Percentiles rank a stretch among this genome's conserved stretches.
Evolutionary conservation across 2,329 filamentous ascomycete species (phyloP).

Genomic region (Penicillium frequentans): DNA sequence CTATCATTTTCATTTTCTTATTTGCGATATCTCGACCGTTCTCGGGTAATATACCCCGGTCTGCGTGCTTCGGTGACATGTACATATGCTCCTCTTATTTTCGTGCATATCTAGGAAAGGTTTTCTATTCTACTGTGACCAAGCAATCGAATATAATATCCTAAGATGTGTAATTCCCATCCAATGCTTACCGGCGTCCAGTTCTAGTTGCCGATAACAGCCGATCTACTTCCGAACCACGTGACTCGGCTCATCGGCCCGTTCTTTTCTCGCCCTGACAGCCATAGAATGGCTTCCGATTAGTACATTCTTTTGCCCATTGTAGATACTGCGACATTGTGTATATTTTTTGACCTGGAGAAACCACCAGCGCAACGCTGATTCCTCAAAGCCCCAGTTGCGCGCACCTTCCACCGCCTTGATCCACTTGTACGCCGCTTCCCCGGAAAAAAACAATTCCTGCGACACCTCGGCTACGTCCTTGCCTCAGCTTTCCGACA

Average conservation of each 20-base stretch:
- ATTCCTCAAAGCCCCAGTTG: not conserved
- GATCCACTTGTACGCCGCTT: not conserved
- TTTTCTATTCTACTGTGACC: not conserved
- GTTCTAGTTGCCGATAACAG: not conserved
- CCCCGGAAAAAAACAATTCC: constrained; percentile 19
- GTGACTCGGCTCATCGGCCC: constrained; percentile 20
- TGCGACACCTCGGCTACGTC: constrained; percentile 25
- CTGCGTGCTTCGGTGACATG: constrained; percentile 26
- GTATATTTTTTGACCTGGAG: not conserved
- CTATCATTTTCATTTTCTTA: not conserved
- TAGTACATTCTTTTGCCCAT: not conserved
- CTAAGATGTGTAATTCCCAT: not conserved
- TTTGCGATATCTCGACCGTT: constrained; percentile 2
- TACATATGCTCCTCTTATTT: constrained; percentile 33
- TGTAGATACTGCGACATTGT: constrained; percentile 1
- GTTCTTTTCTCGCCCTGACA: constrained; percentile 21
- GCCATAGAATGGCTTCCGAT: not conserved
- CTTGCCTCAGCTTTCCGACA: not conserved
- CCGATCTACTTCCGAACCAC: constrained; percentile 17
- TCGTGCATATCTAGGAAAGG: not conserved
- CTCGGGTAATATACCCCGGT: constrained; percentile 15
- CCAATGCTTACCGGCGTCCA: not conserved
- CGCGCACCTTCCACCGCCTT: not conserved
- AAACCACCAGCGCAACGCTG: not conserved
- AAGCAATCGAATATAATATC: not conserved